phyloP scores from a whole-genome alignment of 768 basidiomycete species.

The Pulveroboletus sp. region DNA sequence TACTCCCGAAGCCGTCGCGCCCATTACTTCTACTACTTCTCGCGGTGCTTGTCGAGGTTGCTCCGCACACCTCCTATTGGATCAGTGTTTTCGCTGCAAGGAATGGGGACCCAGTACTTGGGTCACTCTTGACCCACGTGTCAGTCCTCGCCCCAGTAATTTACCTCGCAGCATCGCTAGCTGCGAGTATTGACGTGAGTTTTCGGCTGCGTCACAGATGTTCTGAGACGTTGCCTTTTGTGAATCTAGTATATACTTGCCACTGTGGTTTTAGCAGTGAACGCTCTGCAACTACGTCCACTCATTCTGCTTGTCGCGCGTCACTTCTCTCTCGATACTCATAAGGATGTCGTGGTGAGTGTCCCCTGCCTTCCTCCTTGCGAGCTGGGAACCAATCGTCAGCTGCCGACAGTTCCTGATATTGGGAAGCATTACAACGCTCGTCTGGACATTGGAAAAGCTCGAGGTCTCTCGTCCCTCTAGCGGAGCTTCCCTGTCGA shows the following conservation, averaged over 20 bases:
- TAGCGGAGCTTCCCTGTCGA: neutral
- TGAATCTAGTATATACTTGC: slow-evolving; percentile 20
- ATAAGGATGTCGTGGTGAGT: slow-evolving; percentile 22
- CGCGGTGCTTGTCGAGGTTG: slow-evolving; percentile 38
- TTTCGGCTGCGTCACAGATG: neutral
- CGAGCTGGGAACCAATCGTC: slow-evolving; percentile 1
- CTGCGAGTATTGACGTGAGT: slow-evolving; percentile 40
- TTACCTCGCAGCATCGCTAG: slow-evolving; percentile 45
- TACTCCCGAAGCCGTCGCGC: slow-evolving; percentile 27
- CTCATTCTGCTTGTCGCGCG: slow-evolving; percentile 12
- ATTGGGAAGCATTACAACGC: slow-evolving; percentile 17
- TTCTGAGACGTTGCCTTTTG: neutral
- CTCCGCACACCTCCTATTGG: slow-evolving; percentile 68
- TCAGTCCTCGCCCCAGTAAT: slow-evolving; percentile 53
- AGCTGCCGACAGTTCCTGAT: slow-evolving; percentile 18
- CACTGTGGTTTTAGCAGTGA: slow-evolving; percentile 21
- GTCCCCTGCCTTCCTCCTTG: neutral
- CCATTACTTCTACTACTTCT: slow-evolving; percentile 28
- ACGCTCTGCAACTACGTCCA: slow-evolving; percentile 24
- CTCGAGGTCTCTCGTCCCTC: neutral
- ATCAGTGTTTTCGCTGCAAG: slow-evolving; percentile 56
- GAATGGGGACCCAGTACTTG: slow-evolving; percentile 46
- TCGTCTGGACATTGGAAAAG: slow-evolving; percentile 13
- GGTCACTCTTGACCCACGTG: slow-evolving; percentile 56
- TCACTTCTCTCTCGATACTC: slow-evolving; percentile 18